A percentile compares a stretch with the other conserved stretches of the same genome.
Conservation (phyloP, 176 grass and related monocot species). For the Oryza meyeriana region DNA sequence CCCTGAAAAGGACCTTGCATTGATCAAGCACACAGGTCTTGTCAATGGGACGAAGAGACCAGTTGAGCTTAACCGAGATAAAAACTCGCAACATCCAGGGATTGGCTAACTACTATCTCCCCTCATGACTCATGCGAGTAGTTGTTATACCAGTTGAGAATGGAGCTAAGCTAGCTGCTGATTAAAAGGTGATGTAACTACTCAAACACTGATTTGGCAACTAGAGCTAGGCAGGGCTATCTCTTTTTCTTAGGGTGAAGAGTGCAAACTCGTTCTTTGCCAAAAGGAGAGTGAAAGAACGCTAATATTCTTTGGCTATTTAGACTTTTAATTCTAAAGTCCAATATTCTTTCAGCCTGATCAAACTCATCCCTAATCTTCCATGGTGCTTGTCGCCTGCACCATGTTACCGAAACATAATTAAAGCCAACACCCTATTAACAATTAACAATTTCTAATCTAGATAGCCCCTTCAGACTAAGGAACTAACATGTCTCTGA, state of each 20-base stretch:
- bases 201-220: conserved; percentile 20
- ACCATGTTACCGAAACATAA: neutral
- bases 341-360: conserved; percentile 18
- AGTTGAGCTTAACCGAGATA: conserved; percentile 20
- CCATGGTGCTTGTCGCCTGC: neutral
- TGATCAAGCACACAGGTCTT: conserved; percentile 14
- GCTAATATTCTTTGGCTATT: neutral
- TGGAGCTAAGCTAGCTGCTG: conserved; percentile 13
- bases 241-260: conserved; percentile 29
- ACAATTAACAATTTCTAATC: neutral
- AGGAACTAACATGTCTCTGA: neutral
- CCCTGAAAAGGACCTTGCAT: conserved; percentile 35
- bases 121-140: neutral
- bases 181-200: conserved; percentile 28
- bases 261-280: conserved; percentile 38
- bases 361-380: conserved; percentile 13
- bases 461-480: neutral
- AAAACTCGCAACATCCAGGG: neutral
- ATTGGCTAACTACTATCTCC: conserved; percentile 18
- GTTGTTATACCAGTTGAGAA: conserved; percentile 26
- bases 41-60: conserved; percentile 13
- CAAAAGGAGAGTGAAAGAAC: conserved; percentile 20
- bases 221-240: conserved; percentile 14
- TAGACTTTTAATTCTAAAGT: neutral
- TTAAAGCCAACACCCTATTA: neutral